Evolutionary conservation across 2,329 filamentous ascomycete genomes (phyloP), one percentile per base, ranked within the genome.

Genomic region (Coccinonectria pachysandricola): DNA sequence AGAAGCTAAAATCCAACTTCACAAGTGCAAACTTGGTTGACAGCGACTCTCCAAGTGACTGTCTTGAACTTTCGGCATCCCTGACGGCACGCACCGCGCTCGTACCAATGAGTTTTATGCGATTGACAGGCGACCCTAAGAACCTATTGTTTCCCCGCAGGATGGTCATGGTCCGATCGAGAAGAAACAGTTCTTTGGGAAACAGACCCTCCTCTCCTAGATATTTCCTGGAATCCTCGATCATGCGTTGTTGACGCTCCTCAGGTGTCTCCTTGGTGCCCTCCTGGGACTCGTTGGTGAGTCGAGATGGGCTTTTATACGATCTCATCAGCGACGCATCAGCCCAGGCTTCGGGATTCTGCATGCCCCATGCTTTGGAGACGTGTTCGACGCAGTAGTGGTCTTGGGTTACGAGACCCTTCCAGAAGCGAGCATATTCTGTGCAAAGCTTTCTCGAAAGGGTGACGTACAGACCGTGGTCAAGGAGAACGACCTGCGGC

Each of bases 351-450:
- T 96, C 91, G 0, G 84, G 71, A 13, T 86, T 86, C 39, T 77
- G 79, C 48, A 96, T 79, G 23, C 91, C 91, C 91, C 91, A 98
- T 30, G 74, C 60, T 12, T 62, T 60, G 6, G 85, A 85, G 33
- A 95, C 77, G 12, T 72, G 62, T 27, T 60, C 54, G 27, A 96
- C 77, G 3, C 80, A 83, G 12, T 68, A 61, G 56, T 95, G 94
- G 63, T 98, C 91, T 40, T 96, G 91, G 1, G 85, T 86, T 63
- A 96, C 75, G 8, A 98, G 71, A 1, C 80, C 78, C 55, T 92
- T 93, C 91, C 91, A 98, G 61, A 98, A 91, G 4, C 73, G 64
- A n/a, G 78, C 76, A 54, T 96, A 96, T 52, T 96, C 75, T 46
- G 79, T 78, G 8, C 86, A 73, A 60, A 96, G 94, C 33, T 73